These are phyloP conservation scores for Yamadazyma ubonensis DNA, from an alignment of 805 yeast species.

Conservation along the genomic window DNA sequence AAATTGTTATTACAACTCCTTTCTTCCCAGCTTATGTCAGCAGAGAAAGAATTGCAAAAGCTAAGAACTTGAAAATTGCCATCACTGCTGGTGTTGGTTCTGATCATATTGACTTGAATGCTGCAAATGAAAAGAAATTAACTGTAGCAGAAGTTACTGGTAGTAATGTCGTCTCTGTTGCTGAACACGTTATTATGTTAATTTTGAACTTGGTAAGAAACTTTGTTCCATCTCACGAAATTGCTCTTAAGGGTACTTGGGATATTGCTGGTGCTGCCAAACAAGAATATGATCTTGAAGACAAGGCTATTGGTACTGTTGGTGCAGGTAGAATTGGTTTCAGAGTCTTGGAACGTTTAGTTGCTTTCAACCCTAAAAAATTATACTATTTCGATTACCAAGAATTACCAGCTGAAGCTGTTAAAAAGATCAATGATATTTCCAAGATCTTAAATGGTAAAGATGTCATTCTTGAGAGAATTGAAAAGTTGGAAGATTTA, in stretches of 20 bases:
- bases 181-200: constrained; percentile 77
- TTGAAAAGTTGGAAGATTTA: constrained; percentile 60
- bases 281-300: constrained; percentile 72
- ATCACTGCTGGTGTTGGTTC: constrained; percentile 86
- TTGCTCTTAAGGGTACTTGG: constrained; percentile 62
- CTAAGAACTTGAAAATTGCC: constrained; percentile 66
- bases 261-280: constrained; percentile 76
- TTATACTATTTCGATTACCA: constrained; percentile 76
- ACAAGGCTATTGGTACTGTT: constrained; percentile 73
- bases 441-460: constrained; percentile 44
- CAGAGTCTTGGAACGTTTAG: constrained; percentile 68
- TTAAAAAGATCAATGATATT: constrained; percentile 36
- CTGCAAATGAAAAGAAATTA: constrained; percentile 61
- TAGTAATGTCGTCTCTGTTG: constrained; percentile 75
- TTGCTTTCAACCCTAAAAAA: constrained; percentile 73
- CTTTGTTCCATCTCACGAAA: constrained; percentile 77
- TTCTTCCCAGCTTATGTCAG: constrained; percentile 80
- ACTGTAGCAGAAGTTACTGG: constrained; percentile 81
- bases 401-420: constrained; percentile 54
- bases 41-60: constrained; percentile 62
- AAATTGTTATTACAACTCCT: constrained; percentile 76
- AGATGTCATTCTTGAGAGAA: constrained; percentile 56
- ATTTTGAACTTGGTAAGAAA: constrained; percentile 70
- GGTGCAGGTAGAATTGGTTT: constrained; percentile 83
- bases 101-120: constrained; percentile 73